These are phyloP conservation scores for Prunus armeniaca DNA, from an alignment of 306 rosid species.

Conservation along the genomic window DNA sequence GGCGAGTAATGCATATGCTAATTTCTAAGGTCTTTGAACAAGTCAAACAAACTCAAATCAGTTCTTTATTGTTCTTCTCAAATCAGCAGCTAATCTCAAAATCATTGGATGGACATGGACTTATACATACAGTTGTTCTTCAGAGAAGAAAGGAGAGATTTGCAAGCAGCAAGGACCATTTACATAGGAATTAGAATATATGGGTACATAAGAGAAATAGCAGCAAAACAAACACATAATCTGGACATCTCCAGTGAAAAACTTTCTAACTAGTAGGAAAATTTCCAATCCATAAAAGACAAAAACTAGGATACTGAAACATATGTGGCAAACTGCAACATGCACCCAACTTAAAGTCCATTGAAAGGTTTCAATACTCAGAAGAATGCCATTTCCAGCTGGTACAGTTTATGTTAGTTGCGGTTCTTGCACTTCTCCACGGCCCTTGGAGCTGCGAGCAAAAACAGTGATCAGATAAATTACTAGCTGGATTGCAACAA, in stretches of 20 bases:
- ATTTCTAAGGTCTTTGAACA: background rate
- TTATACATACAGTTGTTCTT: conserved; percentile 1
- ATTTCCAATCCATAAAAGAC: conserved; percentile 41
- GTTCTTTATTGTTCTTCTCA: background rate
- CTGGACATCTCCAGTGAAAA: conserved; percentile 38
- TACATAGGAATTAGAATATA: conserved; percentile 46
- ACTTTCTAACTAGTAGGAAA: conserved; percentile 36
- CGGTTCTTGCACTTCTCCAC: conserved; percentile 74
- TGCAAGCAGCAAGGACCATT: conserved; percentile 43
- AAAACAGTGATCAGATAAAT: conserved; percentile 4
- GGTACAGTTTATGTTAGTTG: conserved; percentile 37
- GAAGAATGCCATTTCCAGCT: conserved; percentile 18
- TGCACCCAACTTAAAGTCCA: conserved; percentile 27
- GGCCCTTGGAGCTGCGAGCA: conserved; percentile 85
- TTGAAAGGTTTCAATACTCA: conserved; percentile 34
- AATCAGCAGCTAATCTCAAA: background rate
- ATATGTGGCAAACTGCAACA: conserved; percentile 34
- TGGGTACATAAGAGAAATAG: conserved; percentile 28
- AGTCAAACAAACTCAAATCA: background rate
- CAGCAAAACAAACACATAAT: conserved; percentile 39
- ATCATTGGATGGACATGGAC: background rate
- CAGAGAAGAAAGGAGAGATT: background rate
- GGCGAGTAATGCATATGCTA: no score
- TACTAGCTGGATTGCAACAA: conserved; percentile 2
- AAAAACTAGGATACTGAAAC: conserved; percentile 37